phyloP scores from a whole-genome alignment of 495 filamentous ascomycete genomes.

The Acidiella bohemica region DNA sequence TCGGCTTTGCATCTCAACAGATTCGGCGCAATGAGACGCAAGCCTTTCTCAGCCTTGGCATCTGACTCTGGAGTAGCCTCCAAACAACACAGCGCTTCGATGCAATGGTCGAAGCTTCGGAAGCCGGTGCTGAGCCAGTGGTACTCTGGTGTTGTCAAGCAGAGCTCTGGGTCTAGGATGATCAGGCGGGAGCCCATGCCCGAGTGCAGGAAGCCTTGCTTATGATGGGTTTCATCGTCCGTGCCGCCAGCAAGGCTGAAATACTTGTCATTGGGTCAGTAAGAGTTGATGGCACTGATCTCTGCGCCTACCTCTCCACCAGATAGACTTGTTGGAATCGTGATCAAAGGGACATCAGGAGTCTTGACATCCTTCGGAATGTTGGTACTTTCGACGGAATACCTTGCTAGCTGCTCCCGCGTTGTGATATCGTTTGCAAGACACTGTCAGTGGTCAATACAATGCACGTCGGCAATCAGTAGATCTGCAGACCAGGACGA shows the following conservation, averaged over 20 bases:
- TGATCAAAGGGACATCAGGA: slow-evolving; percentile 41
- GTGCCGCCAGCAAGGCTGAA: slow-evolving; percentile 45
- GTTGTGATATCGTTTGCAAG: slow-evolving; percentile 10
- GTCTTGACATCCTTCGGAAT: slow-evolving; percentile 18
- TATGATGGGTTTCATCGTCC: slow-evolving; percentile 38
- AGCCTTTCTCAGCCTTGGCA: slow-evolving; percentile 30
- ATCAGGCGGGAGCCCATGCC: slow-evolving; percentile 38
- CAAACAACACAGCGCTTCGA: slow-evolving; percentile 43
- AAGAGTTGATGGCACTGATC: not conserved
- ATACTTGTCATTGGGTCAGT: slow-evolving; percentile 30
- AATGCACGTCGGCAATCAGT: too few species aligned
- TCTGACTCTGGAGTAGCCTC: slow-evolving; percentile 32
- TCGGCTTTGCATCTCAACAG: slow-evolving; percentile 38
- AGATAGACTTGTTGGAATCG: slow-evolving; percentile 49
- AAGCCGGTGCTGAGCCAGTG: slow-evolving; percentile 51
- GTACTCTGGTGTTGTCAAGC: slow-evolving; percentile 39
- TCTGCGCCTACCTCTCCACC: slow-evolving; percentile 40
- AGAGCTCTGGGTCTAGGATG: slow-evolving; percentile 46
- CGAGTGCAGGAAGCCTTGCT: slow-evolving; percentile 39
- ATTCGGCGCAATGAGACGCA: slow-evolving; percentile 38
- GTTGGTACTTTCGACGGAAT: slow-evolving; percentile 5
- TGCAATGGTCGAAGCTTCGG: slow-evolving; percentile 50
- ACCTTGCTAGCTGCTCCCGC: slow-evolving; percentile 6
- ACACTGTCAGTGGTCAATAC: too few species aligned
- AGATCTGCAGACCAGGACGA: slow-evolving; percentile 38